Conservation (phyloP, 169 alveolate species). For the Plasmodium vivax region DNA sequence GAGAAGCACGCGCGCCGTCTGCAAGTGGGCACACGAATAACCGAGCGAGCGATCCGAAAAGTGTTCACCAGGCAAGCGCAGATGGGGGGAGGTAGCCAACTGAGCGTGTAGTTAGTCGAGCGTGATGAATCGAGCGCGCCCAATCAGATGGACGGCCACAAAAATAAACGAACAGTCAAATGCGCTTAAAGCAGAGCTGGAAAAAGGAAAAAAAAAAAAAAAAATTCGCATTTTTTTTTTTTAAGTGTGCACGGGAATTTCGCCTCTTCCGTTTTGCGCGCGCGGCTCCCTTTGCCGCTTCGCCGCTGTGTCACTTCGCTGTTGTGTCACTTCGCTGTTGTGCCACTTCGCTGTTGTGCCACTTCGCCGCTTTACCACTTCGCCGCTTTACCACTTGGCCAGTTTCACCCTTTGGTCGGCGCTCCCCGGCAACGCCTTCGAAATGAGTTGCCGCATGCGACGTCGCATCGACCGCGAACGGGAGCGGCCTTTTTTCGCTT, state of each 20-base stretch:
- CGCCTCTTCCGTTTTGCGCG: not conserved
- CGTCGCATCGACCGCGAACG: not conserved
- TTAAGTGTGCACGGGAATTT: not conserved
- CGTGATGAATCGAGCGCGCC: not conserved
- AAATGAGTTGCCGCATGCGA: not conserved
- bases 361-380: too few species aligned
- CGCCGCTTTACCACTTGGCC: not conserved
- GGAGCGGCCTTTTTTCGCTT: not conserved
- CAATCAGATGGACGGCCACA: not conserved
- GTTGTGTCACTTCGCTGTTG: too few species aligned
- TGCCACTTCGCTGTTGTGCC: too few species aligned
- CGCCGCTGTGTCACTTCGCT: too few species aligned
- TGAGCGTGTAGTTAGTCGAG: not conserved
- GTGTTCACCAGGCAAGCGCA: not conserved
- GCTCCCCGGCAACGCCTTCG: not conserved
- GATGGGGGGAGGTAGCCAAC: not conserved
- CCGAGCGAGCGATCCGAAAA: not conserved
- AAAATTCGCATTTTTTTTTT: not conserved
- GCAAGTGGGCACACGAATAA: not conserved
- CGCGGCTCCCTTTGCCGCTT: not conserved
- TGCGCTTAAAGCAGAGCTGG: not conserved
- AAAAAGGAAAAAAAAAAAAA: not conserved
- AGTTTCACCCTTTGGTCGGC: not conserved
- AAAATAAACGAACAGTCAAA: not conserved
- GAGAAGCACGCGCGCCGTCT: not conserved